A percentile compares a stretch with the other conserved stretches of the same genome.
phyloP scores from a whole-genome alignment of 768 basidiomycete species.

The Hemileccinum impolitum region DNA sequence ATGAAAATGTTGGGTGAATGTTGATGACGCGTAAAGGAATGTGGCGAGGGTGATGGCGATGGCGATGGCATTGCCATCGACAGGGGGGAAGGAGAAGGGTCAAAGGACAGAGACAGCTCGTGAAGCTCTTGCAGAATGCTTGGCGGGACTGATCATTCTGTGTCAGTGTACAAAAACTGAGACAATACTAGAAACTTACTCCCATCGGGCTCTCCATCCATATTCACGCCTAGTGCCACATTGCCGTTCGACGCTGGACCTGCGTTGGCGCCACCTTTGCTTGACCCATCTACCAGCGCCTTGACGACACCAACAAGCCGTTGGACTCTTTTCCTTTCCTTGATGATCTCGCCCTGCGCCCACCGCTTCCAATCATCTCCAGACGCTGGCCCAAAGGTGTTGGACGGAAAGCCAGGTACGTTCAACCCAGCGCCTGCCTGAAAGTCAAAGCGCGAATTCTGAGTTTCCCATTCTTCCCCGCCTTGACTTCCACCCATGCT shows the following conservation, averaged over 20 bases:
- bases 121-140: conserved; percentile 26
- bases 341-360: conserved; percentile 42
- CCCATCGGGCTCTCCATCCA: conserved; percentile 14
- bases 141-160: conserved; percentile 13
- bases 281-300: conserved; percentile 59
- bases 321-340: conserved; percentile 59
- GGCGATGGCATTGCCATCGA: conserved; percentile 19
- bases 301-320: conserved; percentile 57
- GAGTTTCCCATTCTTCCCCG: conserved; percentile 26
- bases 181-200: conserved; percentile 8
- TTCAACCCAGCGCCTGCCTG: conserved; percentile 10
- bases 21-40: conserved; percentile 11
- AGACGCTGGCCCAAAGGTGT: not conserved
- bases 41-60: conserved; percentile 28
- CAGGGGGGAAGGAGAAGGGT: conserved; percentile 14
- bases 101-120: conserved; percentile 27
- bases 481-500: conserved; percentile 14
- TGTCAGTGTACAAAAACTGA: conserved; percentile 2
- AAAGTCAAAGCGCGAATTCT: conserved; percentile 14
- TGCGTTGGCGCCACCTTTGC: conserved; percentile 31
- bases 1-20: conserved; percentile 67
- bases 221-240: not conserved
- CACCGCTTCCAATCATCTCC: conserved; percentile 29
- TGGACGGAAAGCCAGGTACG: conserved; percentile 12
- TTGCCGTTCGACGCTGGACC: not conserved